These are phyloP conservation scores for Escovopsis sp. DNA, from an alignment of 2,329 filamentous ascomycete genomes.

Conservation along the genomic window DNA sequence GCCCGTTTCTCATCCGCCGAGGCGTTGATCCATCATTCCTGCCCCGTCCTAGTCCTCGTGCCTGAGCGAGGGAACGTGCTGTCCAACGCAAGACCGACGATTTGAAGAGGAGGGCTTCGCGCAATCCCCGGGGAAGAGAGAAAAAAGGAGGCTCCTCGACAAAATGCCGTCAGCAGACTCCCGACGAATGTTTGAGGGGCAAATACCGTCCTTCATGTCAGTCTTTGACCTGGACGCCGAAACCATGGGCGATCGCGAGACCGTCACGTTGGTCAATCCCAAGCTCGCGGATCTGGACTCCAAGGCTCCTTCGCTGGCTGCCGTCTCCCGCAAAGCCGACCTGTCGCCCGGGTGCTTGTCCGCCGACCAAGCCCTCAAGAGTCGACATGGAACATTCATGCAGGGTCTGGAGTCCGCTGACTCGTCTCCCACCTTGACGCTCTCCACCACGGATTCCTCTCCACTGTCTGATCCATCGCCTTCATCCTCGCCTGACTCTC, in stretches of 20 bases:
- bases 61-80: background rate
- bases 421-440: constrained; percentile 86
- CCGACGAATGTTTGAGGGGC: constrained; percentile 49
- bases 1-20: no score
- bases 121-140: no score
- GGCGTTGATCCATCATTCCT: background rate
- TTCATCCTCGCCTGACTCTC: constrained; percentile 83
- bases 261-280: constrained; percentile 39
- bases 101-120: background rate
- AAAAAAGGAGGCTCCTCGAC: constrained; percentile 1
- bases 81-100: background rate
- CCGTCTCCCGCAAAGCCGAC: constrained; percentile 21
- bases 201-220: constrained; percentile 64
- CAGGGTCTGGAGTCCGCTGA: constrained; percentile 73
- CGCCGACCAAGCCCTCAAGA: constrained; percentile 45
- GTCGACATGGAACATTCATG: constrained; percentile 64
- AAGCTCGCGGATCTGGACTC: constrained; percentile 36
- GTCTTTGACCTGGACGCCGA: constrained; percentile 53
- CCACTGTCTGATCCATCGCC: constrained; percentile 83
- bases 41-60: constrained; percentile 1
- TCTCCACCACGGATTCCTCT: constrained; percentile 84
- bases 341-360: constrained; percentile 27
- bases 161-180: constrained; percentile 49
- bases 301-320: constrained; percentile 22
- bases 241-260: constrained; percentile 36